Conservation (phyloP, 176 grass and related monocot species). For the Musa acuminata region DNA sequence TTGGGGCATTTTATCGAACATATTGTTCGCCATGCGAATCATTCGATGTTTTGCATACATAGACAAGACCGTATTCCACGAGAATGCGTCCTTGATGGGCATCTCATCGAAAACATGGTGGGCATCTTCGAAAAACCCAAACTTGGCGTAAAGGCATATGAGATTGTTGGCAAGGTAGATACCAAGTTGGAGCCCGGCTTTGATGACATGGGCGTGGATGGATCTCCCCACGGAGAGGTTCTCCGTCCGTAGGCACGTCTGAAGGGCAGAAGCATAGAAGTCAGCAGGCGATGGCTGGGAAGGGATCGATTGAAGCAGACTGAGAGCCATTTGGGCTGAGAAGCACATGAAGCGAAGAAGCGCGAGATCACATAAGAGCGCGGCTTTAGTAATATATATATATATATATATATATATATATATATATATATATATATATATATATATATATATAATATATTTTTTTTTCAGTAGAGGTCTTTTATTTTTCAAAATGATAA, state of each 20-base stretch:
- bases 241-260: slow-evolving; percentile 7
- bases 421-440: too few relatives aligned
- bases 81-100: slow-evolving; percentile 47
- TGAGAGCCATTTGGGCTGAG: background rate
- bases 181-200: slow-evolving; percentile 25
- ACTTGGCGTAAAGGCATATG: slow-evolving; percentile 37
- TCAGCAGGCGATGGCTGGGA: background rate
- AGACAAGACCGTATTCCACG: slow-evolving; percentile 68
- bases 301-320: background rate
- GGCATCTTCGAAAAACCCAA: slow-evolving; percentile 16
- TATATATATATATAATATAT: too few relatives aligned
- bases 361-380: too few relatives aligned
- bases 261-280: slow-evolving; percentile 44
- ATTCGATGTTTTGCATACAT: slow-evolving; percentile 36
- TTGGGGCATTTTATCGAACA: slow-evolving; percentile 64
- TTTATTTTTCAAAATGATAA: too few relatives aligned
- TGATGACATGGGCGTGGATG: slow-evolving; percentile 54
- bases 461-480: too few relatives aligned
- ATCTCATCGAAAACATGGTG: slow-evolving; percentile 44
- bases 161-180: slow-evolving; percentile 48
- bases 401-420: too few relatives aligned
- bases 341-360: background rate
- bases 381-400: too few relatives aligned
- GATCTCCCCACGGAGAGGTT: slow-evolving; percentile 29
- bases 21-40: slow-evolving; percentile 14